phyloP scores from a whole-genome alignment of 768 basidiomycete species.

The Neoboletus magnificus region DNA sequence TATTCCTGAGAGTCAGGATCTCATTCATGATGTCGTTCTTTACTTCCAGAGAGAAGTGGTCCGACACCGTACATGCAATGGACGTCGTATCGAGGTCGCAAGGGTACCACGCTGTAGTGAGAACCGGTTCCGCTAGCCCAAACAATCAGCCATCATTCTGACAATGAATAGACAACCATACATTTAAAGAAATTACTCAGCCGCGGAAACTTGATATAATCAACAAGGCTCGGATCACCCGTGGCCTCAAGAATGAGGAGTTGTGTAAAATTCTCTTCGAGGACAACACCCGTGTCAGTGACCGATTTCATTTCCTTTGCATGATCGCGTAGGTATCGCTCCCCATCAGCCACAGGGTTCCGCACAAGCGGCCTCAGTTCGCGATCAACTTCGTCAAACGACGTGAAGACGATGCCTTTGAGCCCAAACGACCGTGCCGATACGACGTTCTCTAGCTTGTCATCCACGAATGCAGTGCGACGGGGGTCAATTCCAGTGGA shows the following conservation, averaged over 20 bases:
- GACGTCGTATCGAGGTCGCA: slow-evolving; percentile 21
- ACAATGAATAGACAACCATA: background rate
- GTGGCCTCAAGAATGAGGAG: slow-evolving; percentile 20
- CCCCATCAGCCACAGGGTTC: slow-evolving; percentile 14
- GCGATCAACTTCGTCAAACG: slow-evolving; percentile 12
- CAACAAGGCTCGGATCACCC: slow-evolving; percentile 16
- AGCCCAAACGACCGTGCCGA: slow-evolving; percentile 19
- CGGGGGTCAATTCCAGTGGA: slow-evolving; percentile 15
- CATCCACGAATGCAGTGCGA: slow-evolving; percentile 24
- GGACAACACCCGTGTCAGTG: slow-evolving; percentile 5
- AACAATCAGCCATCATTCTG: background rate
- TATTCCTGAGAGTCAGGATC: slow-evolving; percentile 6
- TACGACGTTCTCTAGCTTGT: slow-evolving; percentile 21
- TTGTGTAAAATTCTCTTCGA: slow-evolving; percentile 22
- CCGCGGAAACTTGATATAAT: slow-evolving; percentile 17
- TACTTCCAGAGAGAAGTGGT: slow-evolving; percentile 8
- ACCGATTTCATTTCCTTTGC: slow-evolving; percentile 19
- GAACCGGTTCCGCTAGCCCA: slow-evolving; percentile 2
- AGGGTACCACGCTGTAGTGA: slow-evolving; percentile 16
- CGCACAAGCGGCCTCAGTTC: slow-evolving; percentile 15
- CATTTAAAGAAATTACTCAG: slow-evolving; percentile 22
- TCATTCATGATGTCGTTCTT: slow-evolving; percentile 24
- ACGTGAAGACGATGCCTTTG: slow-evolving; percentile 19
- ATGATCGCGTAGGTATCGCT: slow-evolving; percentile 10
- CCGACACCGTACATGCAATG: slow-evolving; percentile 16